Conservation (phyloP, 1,139 yeast species). For the Candida gigantensis region DNA sequence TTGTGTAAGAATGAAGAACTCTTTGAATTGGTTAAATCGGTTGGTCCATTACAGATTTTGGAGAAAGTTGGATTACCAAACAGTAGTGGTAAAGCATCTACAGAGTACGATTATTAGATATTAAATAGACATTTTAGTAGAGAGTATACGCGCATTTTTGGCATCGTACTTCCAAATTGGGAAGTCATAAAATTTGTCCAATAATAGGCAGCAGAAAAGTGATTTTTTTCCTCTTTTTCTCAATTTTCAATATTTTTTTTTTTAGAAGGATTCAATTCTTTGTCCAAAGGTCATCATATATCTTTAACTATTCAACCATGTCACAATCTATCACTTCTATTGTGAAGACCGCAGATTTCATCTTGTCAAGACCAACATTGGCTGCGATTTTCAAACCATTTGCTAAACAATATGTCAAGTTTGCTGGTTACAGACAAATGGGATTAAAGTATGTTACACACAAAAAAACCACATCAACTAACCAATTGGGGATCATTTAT, state of each 20-base stretch:
- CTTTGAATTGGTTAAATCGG: slow-evolving; percentile 37
- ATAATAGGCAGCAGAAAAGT: slow-evolving; percentile 20
- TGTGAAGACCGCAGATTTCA: slow-evolving; percentile 78
- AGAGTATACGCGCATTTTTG: not conserved
- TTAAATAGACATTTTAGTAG: not conserved
- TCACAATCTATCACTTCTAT: slow-evolving; percentile 75
- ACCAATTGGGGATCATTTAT: too few species aligned
- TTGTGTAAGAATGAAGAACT: slow-evolving; percentile 70
- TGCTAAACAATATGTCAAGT: slow-evolving; percentile 69
- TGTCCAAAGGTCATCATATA: too few species aligned
- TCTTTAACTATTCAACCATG: slow-evolving; percentile 41
- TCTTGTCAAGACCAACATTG: slow-evolving; percentile 77
- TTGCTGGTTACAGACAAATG: slow-evolving; percentile 90
- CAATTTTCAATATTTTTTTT: too few species aligned
- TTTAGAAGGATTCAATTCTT: too few species aligned
- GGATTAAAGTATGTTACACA: too few species aligned
- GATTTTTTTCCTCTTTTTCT: slow-evolving; percentile 7
- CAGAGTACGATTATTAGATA: slow-evolving; percentile 40
- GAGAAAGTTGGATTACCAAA: slow-evolving; percentile 65
- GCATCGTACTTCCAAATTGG: slow-evolving; percentile 20
- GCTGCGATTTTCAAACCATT: slow-evolving; percentile 76
- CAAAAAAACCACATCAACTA: too few species aligned
- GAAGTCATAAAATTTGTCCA: slow-evolving; percentile 27
- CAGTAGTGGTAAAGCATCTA: slow-evolving; percentile 37
- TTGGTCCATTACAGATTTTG: slow-evolving; percentile 51